Evolutionary conservation across 2,329 filamentous ascomycete species (phyloP), one percentile per base, ranked within the genome.

Genomic region (Trichoderma asperellum): DNA sequence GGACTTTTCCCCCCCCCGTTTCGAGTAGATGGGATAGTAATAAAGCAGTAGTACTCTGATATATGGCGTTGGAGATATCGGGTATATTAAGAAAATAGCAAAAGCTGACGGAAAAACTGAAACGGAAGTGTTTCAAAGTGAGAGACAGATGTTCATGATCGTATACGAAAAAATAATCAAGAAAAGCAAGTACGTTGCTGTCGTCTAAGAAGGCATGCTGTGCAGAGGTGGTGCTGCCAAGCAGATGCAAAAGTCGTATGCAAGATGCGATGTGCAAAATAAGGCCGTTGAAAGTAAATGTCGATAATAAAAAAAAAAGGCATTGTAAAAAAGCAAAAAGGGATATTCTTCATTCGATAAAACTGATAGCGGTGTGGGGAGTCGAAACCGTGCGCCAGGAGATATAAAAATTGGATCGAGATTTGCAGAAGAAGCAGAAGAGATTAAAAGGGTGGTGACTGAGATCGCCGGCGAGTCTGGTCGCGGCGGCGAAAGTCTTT

Each of bases 401-500:
- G 18, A n/a, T 16, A n/a, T 16, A 71, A 71, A 73, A 68, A 65
- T 37, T 11, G 37, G 53, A 61, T n/a, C 63, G 69, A 29, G 49
- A 55, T 2, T 27, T 58, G 82, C 40, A 43, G 79, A 86, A 53
- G 82, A 74, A 6, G 40, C 43, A 58, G n/a, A 2, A 18, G 5
- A n/a, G 14, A 37, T 2, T 29, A 67, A 18, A 37, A 32, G 3
- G 40, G 29, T 34, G 85, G 85, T 27, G 85, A 86, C 72, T 86
- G 82, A 8, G 86, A 85, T 62, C 82, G 82, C 69, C 80, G 80
- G 10, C 77, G 79, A 53, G 79, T 78, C 32, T 73, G 74, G 65
- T 81, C 80, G 47, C 83, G 82, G 58, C 80, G 83, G 70, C 85
- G 83, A 69, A 88, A 80, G 70, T 87, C 85, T 72, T 84, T 85